Evolutionary conservation across 192 early-diverging fungal genomes (phyloP).

Genomic region (Funneliformis geosporum): DNA sequence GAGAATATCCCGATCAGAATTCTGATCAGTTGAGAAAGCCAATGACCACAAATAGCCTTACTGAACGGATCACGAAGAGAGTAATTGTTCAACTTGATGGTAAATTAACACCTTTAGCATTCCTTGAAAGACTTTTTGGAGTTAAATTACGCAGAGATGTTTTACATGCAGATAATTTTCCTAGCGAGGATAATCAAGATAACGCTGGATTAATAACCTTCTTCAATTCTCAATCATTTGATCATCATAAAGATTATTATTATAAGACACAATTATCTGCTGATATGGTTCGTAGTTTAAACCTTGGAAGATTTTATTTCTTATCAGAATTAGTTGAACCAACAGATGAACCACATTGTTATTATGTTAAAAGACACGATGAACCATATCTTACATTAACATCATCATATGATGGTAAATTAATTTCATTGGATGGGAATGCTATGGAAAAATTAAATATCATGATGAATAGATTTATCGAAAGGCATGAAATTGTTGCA

Average conservation of each 20-base stretch:
- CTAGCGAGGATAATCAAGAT: not conserved
- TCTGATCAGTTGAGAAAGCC: not conserved
- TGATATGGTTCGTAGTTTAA: not conserved
- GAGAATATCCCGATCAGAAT: not conserved
- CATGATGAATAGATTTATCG: constrained; percentile 15
- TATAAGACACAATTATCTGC: not conserved
- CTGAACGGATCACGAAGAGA: not conserved
- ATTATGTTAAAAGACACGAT: constrained; percentile 1
- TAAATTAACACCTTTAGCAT: constrained; percentile 11
- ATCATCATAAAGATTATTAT: not conserved
- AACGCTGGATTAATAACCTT: not conserved
- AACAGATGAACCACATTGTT: not conserved
- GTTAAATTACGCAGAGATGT: constrained; percentile 14
- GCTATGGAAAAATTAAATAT: constrained; percentile 1
- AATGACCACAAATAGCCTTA: constrained; percentile 9
- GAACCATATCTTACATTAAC: not conserved
- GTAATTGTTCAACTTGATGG: constrained; percentile 1
- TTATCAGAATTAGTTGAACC: not conserved
- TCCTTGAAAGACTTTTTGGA: constrained; percentile 19
- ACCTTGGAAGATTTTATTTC: constrained; percentile 18
- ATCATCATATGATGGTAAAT: constrained; percentile 16
- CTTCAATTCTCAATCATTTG: not conserved
- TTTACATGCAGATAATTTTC: not conserved
- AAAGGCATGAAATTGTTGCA: not conserved
- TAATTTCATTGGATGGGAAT: not conserved